Evolutionary conservation across 495 filamentous ascomycete species (phyloP).

Genomic region (Annulohypoxylon nitens): DNA sequence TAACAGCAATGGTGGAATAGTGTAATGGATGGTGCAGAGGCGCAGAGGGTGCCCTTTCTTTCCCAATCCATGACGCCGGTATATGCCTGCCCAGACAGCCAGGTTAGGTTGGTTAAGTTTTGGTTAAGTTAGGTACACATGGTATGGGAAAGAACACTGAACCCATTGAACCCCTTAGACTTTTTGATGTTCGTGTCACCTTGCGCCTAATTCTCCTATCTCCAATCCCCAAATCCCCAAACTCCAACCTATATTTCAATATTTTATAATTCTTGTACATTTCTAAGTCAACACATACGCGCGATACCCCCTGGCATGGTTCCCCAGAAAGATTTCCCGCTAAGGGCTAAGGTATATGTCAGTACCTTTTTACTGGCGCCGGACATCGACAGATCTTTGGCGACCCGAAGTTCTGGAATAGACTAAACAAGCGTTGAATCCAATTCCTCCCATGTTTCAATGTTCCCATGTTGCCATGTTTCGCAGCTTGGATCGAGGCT

Average conservation of each 20-base stretch:
- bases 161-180: not conserved
- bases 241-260: conserved; percentile 31
- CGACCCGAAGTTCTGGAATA: conserved; percentile 53
- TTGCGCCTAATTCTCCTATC: conserved; percentile 21
- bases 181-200: conserved; percentile 28
- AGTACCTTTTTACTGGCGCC: conserved; percentile 46
- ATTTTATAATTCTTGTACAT: conserved; percentile 33
- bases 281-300: conserved; percentile 23
- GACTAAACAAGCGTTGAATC: conserved; percentile 54
- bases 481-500: conserved; percentile 47
- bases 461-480: conserved; percentile 27
- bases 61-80: not conserved
- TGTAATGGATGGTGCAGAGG: not conserved
- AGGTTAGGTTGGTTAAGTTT: no score
- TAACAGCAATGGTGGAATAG: not conserved
- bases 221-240: not conserved
- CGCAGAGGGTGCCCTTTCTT: conserved; percentile 3
- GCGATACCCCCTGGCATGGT: conserved; percentile 40
- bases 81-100: not conserved
- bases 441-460: conserved; percentile 42
- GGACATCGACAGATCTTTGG: conserved; percentile 51
- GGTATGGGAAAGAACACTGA: not conserved
- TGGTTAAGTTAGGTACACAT: not conserved
- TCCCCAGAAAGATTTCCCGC: conserved; percentile 54
- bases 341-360: conserved; percentile 54